phyloP scores from a whole-genome alignment of 805 yeast genomes.

The Candida mattraensis region DNA sequence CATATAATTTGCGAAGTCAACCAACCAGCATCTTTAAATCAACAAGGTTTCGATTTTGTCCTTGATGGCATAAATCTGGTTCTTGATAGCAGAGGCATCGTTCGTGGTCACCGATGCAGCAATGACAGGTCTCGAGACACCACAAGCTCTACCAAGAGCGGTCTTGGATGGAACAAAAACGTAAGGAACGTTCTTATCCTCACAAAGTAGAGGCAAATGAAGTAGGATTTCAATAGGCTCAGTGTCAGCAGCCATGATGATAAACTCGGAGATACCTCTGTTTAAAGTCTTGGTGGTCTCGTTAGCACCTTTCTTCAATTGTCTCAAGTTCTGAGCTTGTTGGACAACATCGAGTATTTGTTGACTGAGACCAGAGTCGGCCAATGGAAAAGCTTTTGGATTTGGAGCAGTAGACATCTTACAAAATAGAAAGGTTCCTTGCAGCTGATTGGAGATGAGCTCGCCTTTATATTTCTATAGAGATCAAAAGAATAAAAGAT shows the following conservation, averaged over 20 bases:
- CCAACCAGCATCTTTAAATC: no score
- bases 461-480: slow-evolving; percentile 35
- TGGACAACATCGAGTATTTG: slow-evolving; percentile 97
- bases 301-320: slow-evolving; percentile 98
- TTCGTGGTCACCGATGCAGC: slow-evolving; percentile 98
- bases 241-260: slow-evolving; percentile 99
- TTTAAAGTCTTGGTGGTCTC: slow-evolving; percentile 99
- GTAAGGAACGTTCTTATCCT: slow-evolving; percentile 99
- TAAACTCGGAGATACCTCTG: slow-evolving; percentile 99
- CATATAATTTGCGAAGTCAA: no score
- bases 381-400: slow-evolving; percentile 98
- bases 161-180: slow-evolving; percentile 98
- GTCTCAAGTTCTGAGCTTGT: slow-evolving; percentile 97
- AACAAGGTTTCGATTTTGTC: slow-evolving; percentile 98
- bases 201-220: slow-evolving; percentile 96
- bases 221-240: slow-evolving; percentile 98
- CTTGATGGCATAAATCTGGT: slow-evolving; percentile 95
- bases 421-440: slow-evolving; percentile 46
- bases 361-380: slow-evolving; percentile 93
- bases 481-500: background rate
- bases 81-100: slow-evolving; percentile 96
- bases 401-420: slow-evolving; percentile 84
- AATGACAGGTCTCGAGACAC: slow-evolving; percentile 98
- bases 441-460: slow-evolving; percentile 37
- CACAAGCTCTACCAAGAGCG: slow-evolving; percentile 99